A percentile compares a stretch with the other conserved stretches of the same genome.
Evolutionary conservation across 78 protist genomes (phyloP).

Genomic region (Goniomonas avonlea): DNA sequence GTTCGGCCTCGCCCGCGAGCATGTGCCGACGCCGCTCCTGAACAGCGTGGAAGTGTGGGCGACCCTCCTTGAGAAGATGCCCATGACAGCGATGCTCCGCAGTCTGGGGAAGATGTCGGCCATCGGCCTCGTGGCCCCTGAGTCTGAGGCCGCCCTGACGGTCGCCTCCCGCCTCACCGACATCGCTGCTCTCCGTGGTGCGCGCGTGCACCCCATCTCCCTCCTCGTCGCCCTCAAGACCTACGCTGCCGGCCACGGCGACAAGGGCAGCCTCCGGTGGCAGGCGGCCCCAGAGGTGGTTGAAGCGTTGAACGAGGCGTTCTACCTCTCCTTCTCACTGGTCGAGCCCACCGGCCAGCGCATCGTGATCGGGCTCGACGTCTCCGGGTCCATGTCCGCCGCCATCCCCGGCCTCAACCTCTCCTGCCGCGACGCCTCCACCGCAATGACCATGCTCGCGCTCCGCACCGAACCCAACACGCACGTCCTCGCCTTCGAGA

Average conservation of each 20-base stretch:
- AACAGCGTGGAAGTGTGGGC: not conserved
- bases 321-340: not conserved
- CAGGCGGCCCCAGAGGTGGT: not conserved
- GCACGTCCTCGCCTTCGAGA: not conserved
- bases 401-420: not conserved
- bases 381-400: conserved; percentile 24
- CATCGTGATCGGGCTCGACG: conserved; percentile 22
- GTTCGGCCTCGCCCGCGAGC: conserved; percentile 13
- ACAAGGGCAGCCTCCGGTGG: not conserved
- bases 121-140: not conserved
- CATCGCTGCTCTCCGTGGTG: not conserved
- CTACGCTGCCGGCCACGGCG: conserved; percentile 15
- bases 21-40: not conserved
- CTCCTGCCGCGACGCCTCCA: conserved; percentile 1
- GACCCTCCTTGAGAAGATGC: conserved; percentile 12
- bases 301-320: not conserved
- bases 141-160: not conserved
- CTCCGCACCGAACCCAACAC: not conserved
- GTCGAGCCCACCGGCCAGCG: conserved; percentile 25
- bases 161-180: not conserved
- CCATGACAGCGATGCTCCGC: conserved; percentile 23
- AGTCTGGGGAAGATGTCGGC: conserved; percentile 5
- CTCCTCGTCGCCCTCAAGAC: conserved; percentile 1
- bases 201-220: conserved; percentile 23
- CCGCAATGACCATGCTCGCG: conserved; percentile 17